Evolutionary conservation across 805 yeast genomes (phyloP).

Genomic region (Candida dajiaensis): DNA sequence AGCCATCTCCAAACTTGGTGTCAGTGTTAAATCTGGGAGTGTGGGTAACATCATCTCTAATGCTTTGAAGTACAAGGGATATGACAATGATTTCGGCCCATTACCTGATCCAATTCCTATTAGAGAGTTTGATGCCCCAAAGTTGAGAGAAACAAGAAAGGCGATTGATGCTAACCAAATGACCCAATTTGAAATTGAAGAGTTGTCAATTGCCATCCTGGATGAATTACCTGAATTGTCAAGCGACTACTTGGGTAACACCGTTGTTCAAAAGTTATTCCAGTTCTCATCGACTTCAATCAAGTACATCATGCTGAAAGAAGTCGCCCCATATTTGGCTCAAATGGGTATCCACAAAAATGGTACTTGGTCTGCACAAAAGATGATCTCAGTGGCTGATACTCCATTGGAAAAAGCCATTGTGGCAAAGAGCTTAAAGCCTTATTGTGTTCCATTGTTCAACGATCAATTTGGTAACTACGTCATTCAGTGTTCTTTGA

Average conservation of each 20-base stretch:
- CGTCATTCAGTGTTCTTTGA: slow-evolving; percentile 89
- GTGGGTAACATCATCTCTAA: slow-evolving; percentile 39
- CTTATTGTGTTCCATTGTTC: slow-evolving; percentile 78
- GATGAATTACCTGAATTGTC: slow-evolving; percentile 87
- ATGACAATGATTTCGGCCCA: slow-evolving; percentile 58
- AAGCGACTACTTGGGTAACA: slow-evolving; percentile 91
- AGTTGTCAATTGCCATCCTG: slow-evolving; percentile 74
- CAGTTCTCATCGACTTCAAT: slow-evolving; percentile 62
- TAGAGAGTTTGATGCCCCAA: slow-evolving; percentile 83
- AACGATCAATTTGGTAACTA: slow-evolving; percentile 97
- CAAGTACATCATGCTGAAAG: slow-evolving; percentile 75
- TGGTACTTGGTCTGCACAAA: slow-evolving; percentile 99
- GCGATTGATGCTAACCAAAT: slow-evolving; percentile 50
- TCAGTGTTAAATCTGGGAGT: slow-evolving; percentile 24
- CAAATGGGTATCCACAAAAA: slow-evolving; percentile 94
- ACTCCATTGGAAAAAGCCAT: slow-evolving; percentile 57
- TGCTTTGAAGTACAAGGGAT: slow-evolving; percentile 39
- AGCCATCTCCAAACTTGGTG: slow-evolving; percentile 28
- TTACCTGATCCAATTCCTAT: slow-evolving; percentile 66
- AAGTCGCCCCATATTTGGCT: slow-evolving; percentile 72
- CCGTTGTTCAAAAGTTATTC: slow-evolving; percentile 89
- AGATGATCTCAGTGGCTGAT: slow-evolving; percentile 72
- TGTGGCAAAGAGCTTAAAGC: slow-evolving; percentile 65
- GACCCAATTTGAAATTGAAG: slow-evolving; percentile 65
- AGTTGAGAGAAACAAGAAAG: slow-evolving; percentile 80